Percentiles rank a stretch among this genome's conserved stretches.
Evolutionary conservation across 768 basidiomycete species (phyloP).

Genomic region (Trametes meyenii): DNA sequence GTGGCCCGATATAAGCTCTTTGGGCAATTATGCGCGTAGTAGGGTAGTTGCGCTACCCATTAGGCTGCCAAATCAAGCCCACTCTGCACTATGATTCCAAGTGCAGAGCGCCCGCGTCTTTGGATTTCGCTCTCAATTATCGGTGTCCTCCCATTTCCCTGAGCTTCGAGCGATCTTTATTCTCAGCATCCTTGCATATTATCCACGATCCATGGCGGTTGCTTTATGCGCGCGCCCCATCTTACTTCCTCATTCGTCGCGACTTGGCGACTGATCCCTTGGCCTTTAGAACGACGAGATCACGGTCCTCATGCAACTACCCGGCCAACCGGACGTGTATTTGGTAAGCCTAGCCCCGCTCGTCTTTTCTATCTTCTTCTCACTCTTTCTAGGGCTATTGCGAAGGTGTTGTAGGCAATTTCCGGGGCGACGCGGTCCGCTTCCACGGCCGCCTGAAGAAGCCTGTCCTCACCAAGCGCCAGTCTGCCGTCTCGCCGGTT

Average conservation of each 20-base stretch:
- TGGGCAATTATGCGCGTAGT: too few species aligned
- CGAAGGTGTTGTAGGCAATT: slow-evolving; percentile 84
- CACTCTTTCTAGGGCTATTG: slow-evolving; percentile 66
- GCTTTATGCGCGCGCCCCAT: neutral
- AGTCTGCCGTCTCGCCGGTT: slow-evolving; percentile 33
- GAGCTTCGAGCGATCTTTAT: too few species aligned
- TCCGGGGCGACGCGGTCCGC: slow-evolving; percentile 61
- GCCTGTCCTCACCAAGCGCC: slow-evolving; percentile 74
- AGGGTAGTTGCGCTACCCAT: too few species aligned
- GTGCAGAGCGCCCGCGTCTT: too few species aligned
- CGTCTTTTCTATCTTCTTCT: neutral
- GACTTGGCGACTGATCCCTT: neutral
- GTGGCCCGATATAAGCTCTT: too few species aligned
- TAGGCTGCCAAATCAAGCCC: too few species aligned
- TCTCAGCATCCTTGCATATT: too few species aligned
- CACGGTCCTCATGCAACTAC: slow-evolving; percentile 71
- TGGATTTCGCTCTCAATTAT: too few species aligned
- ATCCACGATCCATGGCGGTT: neutral
- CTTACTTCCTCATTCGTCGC: neutral
- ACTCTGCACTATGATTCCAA: too few species aligned
- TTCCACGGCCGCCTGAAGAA: slow-evolving; percentile 79
- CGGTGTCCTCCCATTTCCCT: too few species aligned
- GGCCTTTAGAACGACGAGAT: slow-evolving; percentile 72
- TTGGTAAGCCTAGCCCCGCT: slow-evolving; percentile 50
- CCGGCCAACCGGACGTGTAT: slow-evolving; percentile 53